Percentiles rank a stretch among this genome's conserved stretches.
Evolutionary conservation across 257 asterid species (phyloP).

Genomic region (Haberlea rhodopensis): DNA sequence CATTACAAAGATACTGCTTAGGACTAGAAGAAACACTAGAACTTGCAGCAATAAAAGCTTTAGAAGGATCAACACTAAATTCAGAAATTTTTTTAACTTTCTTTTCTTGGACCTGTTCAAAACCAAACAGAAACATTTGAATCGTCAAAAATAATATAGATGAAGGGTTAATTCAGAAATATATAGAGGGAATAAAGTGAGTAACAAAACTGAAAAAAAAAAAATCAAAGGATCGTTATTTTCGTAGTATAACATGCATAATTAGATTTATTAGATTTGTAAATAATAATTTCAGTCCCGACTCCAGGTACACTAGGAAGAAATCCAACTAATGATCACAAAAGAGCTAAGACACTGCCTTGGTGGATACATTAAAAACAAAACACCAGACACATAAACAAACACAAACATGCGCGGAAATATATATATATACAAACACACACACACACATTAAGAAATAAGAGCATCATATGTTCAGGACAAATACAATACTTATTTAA

Average conservation of each 20-base stretch:
- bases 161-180: background rate
- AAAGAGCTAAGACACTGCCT: background rate
- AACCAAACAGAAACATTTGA: slow-evolving; percentile 18
- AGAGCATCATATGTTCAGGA: background rate
- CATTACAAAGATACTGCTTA: slow-evolving; percentile 53
- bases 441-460: background rate
- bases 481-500: background rate
- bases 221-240: background rate
- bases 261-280: background rate
- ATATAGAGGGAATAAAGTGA: background rate
- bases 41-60: slow-evolving; percentile 52
- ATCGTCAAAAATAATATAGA: slow-evolving; percentile 6
- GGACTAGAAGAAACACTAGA: slow-evolving; percentile 49
- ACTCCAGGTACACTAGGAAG: background rate
- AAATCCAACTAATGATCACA: too few species aligned
- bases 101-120: slow-evolving; percentile 75
- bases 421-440: too few species aligned
- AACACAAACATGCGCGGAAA: too few species aligned
- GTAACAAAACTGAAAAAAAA: background rate
- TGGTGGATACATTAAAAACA: background rate
- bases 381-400: too few species aligned
- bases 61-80: slow-evolving; percentile 45
- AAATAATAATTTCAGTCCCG: background rate
- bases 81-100: slow-evolving; percentile 57
- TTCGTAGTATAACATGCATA: background rate